Evolutionary conservation across 352 stramenopile genomes (phyloP).

Genomic region (Lagenidium giganteum): DNA sequence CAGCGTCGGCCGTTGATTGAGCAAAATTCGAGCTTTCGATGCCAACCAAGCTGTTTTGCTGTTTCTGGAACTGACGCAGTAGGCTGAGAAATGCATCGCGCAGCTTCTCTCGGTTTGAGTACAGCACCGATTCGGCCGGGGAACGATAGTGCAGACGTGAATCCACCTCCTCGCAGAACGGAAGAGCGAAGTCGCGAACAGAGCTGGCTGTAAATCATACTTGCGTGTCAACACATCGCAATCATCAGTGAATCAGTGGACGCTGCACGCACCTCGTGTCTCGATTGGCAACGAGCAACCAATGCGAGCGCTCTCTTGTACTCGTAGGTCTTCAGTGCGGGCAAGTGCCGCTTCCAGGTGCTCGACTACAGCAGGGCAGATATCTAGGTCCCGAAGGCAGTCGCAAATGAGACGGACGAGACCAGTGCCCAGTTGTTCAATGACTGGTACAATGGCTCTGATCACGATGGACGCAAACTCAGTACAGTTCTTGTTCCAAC

Average conservation of each 20-base stretch:
- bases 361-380: too few species aligned
- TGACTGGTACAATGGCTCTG: too few species aligned
- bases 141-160: conserved; percentile 64
- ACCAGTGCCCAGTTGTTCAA: too few species aligned
- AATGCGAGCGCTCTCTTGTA: conserved; percentile 46
- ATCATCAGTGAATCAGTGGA: not conserved
- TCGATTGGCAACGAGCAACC: conserved; percentile 47
- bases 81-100: conserved; percentile 54
- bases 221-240: not conserved
- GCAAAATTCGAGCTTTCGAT: conserved; percentile 28
- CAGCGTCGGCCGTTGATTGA: conserved; percentile 19
- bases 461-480: too few species aligned
- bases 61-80: conserved; percentile 51
- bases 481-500: too few species aligned
- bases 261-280: conserved; percentile 24
- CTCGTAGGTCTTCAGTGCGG: conserved; percentile 45
- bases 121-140: conserved; percentile 39
- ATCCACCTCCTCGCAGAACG: conserved; percentile 65
- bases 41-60: conserved; percentile 44
- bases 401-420: too few species aligned
- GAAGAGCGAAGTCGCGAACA: conserved; percentile 46
- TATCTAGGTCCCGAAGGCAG: too few species aligned
- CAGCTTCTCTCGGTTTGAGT: conserved; percentile 63
- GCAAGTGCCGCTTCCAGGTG: too few species aligned
- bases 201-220: conserved; percentile 18